Evolutionary conservation across 345 rosid genomes (phyloP).

Genomic region (Dipteronia sinensis): DNA sequence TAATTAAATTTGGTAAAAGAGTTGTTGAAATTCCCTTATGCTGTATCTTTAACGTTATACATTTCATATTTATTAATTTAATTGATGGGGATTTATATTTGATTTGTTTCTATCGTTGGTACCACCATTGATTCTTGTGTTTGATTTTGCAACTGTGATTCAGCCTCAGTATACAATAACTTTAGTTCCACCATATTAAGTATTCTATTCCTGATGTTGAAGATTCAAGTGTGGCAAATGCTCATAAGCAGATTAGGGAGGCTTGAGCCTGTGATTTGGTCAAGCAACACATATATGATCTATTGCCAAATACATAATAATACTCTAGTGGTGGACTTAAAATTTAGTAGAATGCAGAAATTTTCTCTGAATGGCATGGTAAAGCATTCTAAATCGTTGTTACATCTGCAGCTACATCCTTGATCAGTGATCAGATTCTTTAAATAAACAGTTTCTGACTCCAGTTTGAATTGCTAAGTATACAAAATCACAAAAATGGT

Average conservation of each 20-base stretch:
- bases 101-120: not conserved
- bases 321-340: too few species aligned
- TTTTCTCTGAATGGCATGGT: not conserved
- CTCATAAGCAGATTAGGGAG: not conserved
- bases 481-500: not conserved
- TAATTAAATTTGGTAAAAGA: conserved; percentile 18
- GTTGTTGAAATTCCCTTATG: conserved; percentile 14
- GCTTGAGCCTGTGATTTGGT: not conserved
- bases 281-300: too few species aligned
- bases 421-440: not conserved
- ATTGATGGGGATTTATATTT: conserved; percentile 17
- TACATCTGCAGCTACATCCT: not conserved
- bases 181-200: not conserved
- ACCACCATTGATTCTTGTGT: not conserved
- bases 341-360: too few species aligned
- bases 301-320: not conserved
- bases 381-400: not conserved
- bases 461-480: not conserved
- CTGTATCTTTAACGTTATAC: conserved; percentile 14
- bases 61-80: conserved; percentile 25
- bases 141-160: not conserved
- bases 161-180: not conserved
- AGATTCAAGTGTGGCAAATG: not conserved
- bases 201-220: not conserved
- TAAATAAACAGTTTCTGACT: not conserved